phyloP scores from a whole-genome alignment of 192 early-diverging fungal species.

The Coemansia sp. region DNA sequence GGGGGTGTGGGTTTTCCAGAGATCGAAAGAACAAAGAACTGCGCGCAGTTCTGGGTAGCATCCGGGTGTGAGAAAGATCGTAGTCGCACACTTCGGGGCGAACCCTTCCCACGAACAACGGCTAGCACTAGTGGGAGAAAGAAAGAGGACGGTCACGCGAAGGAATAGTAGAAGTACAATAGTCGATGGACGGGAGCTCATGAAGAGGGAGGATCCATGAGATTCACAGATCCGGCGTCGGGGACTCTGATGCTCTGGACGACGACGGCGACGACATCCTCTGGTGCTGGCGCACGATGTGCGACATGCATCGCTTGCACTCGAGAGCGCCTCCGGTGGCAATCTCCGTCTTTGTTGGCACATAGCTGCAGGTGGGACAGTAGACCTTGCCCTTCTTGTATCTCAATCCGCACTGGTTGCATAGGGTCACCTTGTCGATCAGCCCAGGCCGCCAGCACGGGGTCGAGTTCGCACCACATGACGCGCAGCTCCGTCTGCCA shows the following conservation, averaged over 20 bases:
- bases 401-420: conserved; percentile 56
- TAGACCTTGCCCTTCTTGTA: conserved; percentile 60
- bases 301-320: conserved; percentile 42
- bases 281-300: conserved; percentile 15
- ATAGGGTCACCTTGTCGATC: conserved; percentile 56
- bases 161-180: neutral
- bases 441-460: conserved; percentile 60
- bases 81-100: neutral
- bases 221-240: neutral
- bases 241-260: neutral
- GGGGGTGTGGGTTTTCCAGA: conserved; percentile 3
- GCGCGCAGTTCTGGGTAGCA: neutral
- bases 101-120: neutral
- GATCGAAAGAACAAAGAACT: too few species aligned
- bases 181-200: neutral
- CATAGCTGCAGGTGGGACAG: conserved; percentile 52
- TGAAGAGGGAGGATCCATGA: neutral
- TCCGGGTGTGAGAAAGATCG: neutral
- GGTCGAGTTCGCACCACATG: conserved; percentile 50
- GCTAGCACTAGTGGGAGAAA: too few species aligned
- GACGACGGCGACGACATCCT: neutral
- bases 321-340: conserved; percentile 50
- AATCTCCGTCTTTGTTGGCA: conserved; percentile 58
- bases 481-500: conserved; percentile 50
- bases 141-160: neutral